phyloP scores from a whole-genome alignment of 345 rosid genomes.

The Cardamine chenopodiifolia region DNA sequence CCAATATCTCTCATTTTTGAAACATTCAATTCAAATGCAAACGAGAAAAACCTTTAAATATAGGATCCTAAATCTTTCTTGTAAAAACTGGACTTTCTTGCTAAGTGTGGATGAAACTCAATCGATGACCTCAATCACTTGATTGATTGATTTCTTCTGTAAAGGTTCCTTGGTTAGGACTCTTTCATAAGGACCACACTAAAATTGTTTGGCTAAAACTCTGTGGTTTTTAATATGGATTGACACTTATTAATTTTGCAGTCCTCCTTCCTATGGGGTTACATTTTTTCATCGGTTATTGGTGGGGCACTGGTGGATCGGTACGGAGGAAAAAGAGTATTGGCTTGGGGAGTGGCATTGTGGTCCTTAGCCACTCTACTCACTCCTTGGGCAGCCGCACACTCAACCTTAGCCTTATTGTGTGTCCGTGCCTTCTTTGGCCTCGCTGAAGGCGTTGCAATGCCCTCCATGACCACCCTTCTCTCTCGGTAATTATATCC shows the following conservation, averaged over 20 bases:
- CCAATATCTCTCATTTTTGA: background rate
- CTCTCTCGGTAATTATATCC: conserved; percentile 59
- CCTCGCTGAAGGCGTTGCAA: conserved; percentile 89
- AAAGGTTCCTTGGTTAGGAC: background rate
- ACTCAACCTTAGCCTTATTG: conserved; percentile 70
- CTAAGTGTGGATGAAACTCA: background rate
- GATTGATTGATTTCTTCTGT: background rate
- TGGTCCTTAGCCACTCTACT: conserved; percentile 94
- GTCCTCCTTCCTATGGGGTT: conserved; percentile 98
- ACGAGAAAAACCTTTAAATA: background rate
- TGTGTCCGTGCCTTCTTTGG: conserved; percentile 86
- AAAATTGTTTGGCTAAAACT: background rate
- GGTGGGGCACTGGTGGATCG: conserved; percentile 91
- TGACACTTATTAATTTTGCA: conserved; percentile 36
- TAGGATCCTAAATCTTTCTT: background rate
- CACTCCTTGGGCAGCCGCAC: conserved; percentile 91
- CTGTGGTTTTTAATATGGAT: background rate
- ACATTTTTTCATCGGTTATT: conserved; percentile 80
- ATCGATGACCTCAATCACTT: background rate
- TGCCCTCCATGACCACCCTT: conserved; percentile 87
- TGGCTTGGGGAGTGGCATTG: conserved; percentile 84
- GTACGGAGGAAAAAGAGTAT: conserved; percentile 82
- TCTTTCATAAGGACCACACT: background rate
- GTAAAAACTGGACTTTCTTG: background rate
- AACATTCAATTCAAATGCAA: background rate